Evolutionary conservation across 805 yeast genomes (phyloP), one percentile per base, ranked within the genome.

Genomic region (Wickerhamomyces pijperi): DNA sequence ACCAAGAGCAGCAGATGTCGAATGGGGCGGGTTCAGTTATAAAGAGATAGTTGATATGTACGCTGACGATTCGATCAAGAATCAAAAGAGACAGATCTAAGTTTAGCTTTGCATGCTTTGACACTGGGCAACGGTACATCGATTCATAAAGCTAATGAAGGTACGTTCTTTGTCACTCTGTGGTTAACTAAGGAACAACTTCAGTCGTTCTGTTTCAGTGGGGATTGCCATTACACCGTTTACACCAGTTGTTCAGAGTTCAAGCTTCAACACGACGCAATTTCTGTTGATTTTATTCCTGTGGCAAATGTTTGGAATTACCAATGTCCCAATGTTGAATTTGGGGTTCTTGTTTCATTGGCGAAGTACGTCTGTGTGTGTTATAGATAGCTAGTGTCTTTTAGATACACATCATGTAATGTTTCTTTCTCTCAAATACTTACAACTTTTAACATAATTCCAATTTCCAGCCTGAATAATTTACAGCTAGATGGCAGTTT

Each of bases 21-120:
- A 85, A 60, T 82, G 94, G 90, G 74, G 79, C 29, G 94, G 90
- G 1, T 43, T 72, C 3, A 57, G 75, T 5, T 74, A 66, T 43
- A 67, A 69, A 40, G 60, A 61, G 20, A 45, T 49, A 3, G 45
- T 42, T 2, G 36, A 50, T 3, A 48, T 64, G 48, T 63, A 66
- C 38, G 70, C 63, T 32, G 61, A 61, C n/a, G 67, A 25, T 25
- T 25, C 29, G 29, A 65, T 34, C 70, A 61, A 29, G 68, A 64
- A 2, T 68, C 60, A 7, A 60, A 34, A 3, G 32, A 36, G 6
- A 17, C 15, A n/a, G n/a, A n/a, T 12, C 32, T 39, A 2, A 21
- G 19, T 15, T 39, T 33, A 11, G 12, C 23, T 13, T 35, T 36
- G 13, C 28, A 20, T n/a, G 35, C 31, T 6, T 31, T 35, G 13